Evolutionary conservation across 208 protist genomes (phyloP), one percentile per base, ranked within the genome.

Genomic region (Endotrypanum monterogeii): DNA sequence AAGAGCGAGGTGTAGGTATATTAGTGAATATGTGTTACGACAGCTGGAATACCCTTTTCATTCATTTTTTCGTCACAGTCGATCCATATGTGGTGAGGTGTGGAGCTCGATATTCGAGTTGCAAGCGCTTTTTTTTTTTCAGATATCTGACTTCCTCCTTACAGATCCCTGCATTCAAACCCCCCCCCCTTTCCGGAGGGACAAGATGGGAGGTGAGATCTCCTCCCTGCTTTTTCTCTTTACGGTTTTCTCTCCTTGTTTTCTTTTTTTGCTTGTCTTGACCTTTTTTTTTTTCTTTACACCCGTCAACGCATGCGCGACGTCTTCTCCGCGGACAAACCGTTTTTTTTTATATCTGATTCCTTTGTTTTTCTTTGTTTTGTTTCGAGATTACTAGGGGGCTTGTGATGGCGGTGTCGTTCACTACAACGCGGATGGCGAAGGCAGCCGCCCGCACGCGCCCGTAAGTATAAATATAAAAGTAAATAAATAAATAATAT

Each of bases 281-380:
- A 5, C 54, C 5, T 20, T 57, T 20, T 57, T 28, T 57, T 20
- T 57, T 4, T 14, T 20, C n/a, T 23, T 4, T 23, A 32, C 54
- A 23, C 54, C 7, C 25, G 16, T 28, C 54, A 28, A 25, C 54
- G 16, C 54, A 23, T 28, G 5, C 12, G 54, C 25, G 23, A 28
- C 54, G n/a, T 28, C 23, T 57, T 14, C 54, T 57, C 16, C n/a
- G 54, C 12, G 54, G 54, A 25, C 54, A 7, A 20, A 3, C 3
- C 32, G 32, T 66, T 66, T 66, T 25, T 66, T 18, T 51, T 12
- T 67, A 18, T 67, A 41, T 74, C 3, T 11, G 12, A 25, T 58
- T 58, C 39, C 14, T 66, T 39, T 60, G 16, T 58, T 14, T 23
- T 20, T 51, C 8, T 3, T 7, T 18, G 6, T 41, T 41, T 51